phyloP scores from a whole-genome alignment of 78 protist species.

The Dictyostelium capitatum region DNA sequence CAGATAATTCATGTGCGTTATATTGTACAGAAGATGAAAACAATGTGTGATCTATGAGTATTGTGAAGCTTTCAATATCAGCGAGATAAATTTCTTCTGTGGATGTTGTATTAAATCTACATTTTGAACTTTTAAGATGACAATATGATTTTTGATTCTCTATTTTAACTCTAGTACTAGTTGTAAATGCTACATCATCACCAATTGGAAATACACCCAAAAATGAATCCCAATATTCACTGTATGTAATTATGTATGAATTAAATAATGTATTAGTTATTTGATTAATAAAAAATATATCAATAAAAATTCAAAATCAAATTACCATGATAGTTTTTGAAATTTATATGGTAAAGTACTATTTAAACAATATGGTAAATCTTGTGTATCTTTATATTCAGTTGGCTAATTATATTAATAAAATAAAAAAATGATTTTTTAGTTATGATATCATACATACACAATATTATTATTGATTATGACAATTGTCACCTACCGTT shows the following conservation, averaged over 20 bases:
- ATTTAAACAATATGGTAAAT: constrained; percentile 59
- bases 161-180: constrained; percentile 26
- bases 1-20: constrained; percentile 31
- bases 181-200: constrained; percentile 13
- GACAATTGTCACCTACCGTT: too few species aligned
- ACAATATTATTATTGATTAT: too few species aligned
- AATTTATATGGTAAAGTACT: neutral
- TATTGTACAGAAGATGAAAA: constrained; percentile 30
- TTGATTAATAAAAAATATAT: too few species aligned
- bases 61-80: constrained; percentile 54
- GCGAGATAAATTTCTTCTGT: constrained; percentile 21
- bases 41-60: constrained; percentile 64
- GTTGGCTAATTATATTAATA: neutral
- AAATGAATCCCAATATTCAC: constrained; percentile 70
- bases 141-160: neutral
- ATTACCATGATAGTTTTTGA: neutral
- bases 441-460: neutral
- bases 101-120: neutral
- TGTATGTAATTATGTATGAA: neutral
- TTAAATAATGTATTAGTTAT: neutral
- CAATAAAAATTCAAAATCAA: too few species aligned
- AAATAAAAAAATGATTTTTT: constrained; percentile 4
- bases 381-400: neutral
- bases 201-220: constrained; percentile 22
- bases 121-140: neutral